Evolutionary conservation across 345 rosid species (phyloP).

Genomic region (Gossypium bickii): DNA sequence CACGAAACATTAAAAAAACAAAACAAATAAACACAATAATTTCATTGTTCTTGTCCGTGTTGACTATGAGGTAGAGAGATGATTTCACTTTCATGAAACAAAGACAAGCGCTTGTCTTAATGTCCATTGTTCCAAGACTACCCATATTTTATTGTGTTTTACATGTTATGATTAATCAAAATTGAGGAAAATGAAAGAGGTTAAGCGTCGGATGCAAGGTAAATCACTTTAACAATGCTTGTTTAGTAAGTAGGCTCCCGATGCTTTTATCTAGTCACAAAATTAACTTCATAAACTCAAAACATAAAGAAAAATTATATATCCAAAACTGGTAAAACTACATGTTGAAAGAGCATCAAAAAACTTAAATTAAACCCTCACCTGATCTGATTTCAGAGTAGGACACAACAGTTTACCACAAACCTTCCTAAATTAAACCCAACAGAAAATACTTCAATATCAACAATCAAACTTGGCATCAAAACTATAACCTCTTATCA

Average conservation of each 20-base stretch:
- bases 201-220: neutral
- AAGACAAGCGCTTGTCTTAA: neutral
- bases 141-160: neutral
- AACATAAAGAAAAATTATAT: neutral
- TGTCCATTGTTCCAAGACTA: neutral
- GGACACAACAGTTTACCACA: neutral
- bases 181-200: neutral
- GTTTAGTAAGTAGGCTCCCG: neutral
- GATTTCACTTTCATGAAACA: neutral
- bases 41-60: neutral
- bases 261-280: neutral
- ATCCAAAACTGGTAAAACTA: neutral
- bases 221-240: neutral
- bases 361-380: neutral
- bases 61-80: neutral
- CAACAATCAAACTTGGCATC: neutral
- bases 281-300: neutral
- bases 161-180: neutral
- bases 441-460: neutral
- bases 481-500: conserved; percentile 3
- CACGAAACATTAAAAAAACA: too few species aligned
- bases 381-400: neutral
- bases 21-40: too few species aligned
- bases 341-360: neutral
- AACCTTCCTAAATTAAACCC: neutral